These are phyloP conservation scores for Trifolium subterraneum DNA, from an alignment of 306 rosid species.

Conservation along the genomic window DNA sequence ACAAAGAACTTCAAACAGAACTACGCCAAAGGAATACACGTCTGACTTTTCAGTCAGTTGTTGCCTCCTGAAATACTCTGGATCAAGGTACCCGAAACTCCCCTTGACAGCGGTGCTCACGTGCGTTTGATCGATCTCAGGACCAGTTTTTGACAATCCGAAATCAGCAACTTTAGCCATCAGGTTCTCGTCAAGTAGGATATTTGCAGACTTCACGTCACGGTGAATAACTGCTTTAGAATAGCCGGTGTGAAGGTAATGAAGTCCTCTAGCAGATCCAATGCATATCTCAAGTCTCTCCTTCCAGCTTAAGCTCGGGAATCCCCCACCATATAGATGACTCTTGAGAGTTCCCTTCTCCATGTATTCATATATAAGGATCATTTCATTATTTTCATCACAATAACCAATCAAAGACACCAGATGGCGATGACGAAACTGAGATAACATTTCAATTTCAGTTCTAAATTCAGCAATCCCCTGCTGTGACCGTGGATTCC, in stretches of 20 bases:
- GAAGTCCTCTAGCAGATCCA: slow-evolving; percentile 95
- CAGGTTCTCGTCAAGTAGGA: slow-evolving; percentile 84
- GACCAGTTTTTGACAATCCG: slow-evolving; percentile 83
- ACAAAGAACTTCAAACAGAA: slow-evolving; percentile 81
- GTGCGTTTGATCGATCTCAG: slow-evolving; percentile 85
- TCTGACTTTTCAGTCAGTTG: slow-evolving; percentile 90
- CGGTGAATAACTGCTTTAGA: slow-evolving; percentile 93
- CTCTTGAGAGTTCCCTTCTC: slow-evolving; percentile 88
- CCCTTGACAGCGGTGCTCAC: slow-evolving; percentile 92
- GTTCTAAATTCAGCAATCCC: slow-evolving; percentile 86
- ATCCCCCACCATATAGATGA: slow-evolving; percentile 78
- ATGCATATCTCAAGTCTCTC: slow-evolving; percentile 85
- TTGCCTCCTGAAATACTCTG: slow-evolving; percentile 87
- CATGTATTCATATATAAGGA: slow-evolving; percentile 88
- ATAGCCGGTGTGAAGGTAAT: slow-evolving; percentile 92
- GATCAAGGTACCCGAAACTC: slow-evolving; percentile 90
- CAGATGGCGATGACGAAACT: slow-evolving; percentile 92
- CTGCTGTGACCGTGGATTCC: slow-evolving; percentile 83
- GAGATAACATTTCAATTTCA: slow-evolving; percentile 88
- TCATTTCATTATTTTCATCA: slow-evolving; percentile 90
- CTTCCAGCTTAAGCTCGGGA: slow-evolving; percentile 84
- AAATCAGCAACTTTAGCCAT: slow-evolving; percentile 97
- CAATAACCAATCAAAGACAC: slow-evolving; percentile 90
- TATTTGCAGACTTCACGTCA: slow-evolving; percentile 88
- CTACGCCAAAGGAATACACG: slow-evolving; percentile 90